Conservation (phyloP, 2,329 filamentous ascomycete species). For the Thielaviopsis euricoi region DNA sequence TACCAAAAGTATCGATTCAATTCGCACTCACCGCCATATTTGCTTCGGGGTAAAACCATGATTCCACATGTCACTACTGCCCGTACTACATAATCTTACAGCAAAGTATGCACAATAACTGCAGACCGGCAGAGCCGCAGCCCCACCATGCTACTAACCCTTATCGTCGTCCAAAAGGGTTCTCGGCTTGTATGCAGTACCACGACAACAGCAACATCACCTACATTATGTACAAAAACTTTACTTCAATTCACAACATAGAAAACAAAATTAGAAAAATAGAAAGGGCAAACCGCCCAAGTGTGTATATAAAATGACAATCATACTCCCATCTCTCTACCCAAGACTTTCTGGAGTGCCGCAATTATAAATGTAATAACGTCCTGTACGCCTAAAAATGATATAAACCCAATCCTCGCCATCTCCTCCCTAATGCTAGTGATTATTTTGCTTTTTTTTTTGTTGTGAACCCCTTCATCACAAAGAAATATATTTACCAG, state of each 20-base stretch:
- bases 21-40: too few relatives aligned
- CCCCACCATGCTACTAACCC: background rate
- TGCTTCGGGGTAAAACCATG: too few relatives aligned
- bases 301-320: background rate
- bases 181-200: too few relatives aligned
- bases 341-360: background rate
- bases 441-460: background rate
- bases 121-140: too few relatives aligned
- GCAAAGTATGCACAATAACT: too few relatives aligned
- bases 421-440: background rate
- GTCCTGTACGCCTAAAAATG: background rate
- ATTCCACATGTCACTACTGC: too few relatives aligned
- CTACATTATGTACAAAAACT: background rate
- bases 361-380: background rate
- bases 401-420: constrained; percentile 10
- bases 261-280: background rate
- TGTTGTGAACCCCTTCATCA: background rate
- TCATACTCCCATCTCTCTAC: background rate
- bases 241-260: background rate
- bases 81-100: too few relatives aligned
- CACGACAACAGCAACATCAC: too few relatives aligned
- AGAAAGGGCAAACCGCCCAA: background rate
- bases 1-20: too few relatives aligned
- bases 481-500: constrained; percentile 42
- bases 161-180: background rate